Conservation (phyloP, 2,329 filamentous ascomycete species). For the Sclerotinia nivalis region DNA sequence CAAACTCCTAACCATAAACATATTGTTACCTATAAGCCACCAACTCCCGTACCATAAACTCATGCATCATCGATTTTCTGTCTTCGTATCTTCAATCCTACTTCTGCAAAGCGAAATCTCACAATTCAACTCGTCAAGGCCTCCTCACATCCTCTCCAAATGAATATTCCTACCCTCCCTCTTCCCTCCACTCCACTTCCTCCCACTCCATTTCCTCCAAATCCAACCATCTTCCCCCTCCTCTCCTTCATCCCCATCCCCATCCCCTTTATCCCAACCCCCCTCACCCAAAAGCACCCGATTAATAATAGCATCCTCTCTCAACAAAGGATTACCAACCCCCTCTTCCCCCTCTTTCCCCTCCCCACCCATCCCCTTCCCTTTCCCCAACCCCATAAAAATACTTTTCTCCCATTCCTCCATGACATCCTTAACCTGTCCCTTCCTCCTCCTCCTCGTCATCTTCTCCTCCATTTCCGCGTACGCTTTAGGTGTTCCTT, state of each 20-base stretch:
- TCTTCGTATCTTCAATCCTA: background rate
- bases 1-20: too few species aligned
- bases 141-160: background rate
- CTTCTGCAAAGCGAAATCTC: background rate
- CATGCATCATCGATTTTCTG: too few species aligned
- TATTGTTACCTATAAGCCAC: too few species aligned
- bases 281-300: background rate
- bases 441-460: background rate
- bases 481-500: background rate
- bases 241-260: background rate
- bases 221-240: background rate
- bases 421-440: background rate
- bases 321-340: too few species aligned
- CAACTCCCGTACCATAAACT: background rate
- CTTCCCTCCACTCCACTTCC: background rate
- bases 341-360: background rate
- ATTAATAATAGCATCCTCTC: background rate
- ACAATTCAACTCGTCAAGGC: background rate
- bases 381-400: background rate
- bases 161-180: background rate
- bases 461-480: background rate
- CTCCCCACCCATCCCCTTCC: background rate
- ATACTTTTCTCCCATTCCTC: conserved; percentile 1
- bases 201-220: background rate
- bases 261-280: background rate